Evolutionary conservation across 305 asterid species (phyloP).

Genomic region (Solanum aculeatissimum): DNA sequence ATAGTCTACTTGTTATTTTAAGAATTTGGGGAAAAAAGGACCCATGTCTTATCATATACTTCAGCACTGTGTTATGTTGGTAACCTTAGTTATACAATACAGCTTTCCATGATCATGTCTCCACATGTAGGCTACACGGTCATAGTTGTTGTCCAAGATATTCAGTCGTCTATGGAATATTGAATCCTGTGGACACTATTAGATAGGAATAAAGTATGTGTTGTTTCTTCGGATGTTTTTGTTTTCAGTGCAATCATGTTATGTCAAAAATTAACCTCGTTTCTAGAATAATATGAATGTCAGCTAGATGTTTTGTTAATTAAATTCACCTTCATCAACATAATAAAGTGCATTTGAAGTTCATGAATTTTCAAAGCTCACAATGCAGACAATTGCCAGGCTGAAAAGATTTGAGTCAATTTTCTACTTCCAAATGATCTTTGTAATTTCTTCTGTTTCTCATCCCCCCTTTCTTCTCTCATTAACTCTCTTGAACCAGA

Average conservation of each 20-base stretch:
- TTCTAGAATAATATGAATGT: not conserved
- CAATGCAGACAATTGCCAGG: too few species aligned
- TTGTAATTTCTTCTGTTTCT: not conserved
- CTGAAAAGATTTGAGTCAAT: not conserved
- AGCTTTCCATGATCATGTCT: not conserved
- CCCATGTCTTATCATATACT: too few species aligned
- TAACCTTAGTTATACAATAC: not conserved
- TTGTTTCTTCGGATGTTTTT: not conserved
- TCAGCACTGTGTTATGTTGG: not conserved
- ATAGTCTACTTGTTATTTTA: too few species aligned
- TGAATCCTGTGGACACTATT: not conserved
- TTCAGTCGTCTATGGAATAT: not conserved
- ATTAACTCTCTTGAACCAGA: not conserved
- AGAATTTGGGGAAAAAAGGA: too few species aligned
- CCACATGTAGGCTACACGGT: not conserved
- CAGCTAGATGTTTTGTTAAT: not conserved
- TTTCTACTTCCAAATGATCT: not conserved
- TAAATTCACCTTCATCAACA: not conserved
- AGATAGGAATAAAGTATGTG: not conserved
- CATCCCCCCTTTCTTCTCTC: not conserved
- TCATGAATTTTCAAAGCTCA: too few species aligned
- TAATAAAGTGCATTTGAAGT: too few species aligned
- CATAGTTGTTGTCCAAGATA: not conserved
- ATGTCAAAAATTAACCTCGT: not conserved
- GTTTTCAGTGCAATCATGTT: not conserved